phyloP scores from a whole-genome alignment of 2,329 filamentous ascomycete genomes.

The Trichoderma koningii region DNA sequence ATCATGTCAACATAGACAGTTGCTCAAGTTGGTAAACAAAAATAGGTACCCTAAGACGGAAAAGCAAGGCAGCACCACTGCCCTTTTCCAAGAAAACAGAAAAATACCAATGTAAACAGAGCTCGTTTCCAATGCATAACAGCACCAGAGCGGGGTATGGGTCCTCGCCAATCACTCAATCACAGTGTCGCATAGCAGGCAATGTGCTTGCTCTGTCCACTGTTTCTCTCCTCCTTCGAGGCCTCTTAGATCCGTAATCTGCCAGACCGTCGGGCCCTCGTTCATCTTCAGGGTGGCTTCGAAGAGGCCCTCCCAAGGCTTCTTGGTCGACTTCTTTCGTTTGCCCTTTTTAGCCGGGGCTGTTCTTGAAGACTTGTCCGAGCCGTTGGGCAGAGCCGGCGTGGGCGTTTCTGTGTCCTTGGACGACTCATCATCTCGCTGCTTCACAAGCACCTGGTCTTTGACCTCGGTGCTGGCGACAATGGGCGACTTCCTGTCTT shows the following conservation, averaged over 20 bases:
- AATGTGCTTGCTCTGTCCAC: conserved; percentile 55
- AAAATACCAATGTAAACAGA: background rate
- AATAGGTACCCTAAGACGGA: background rate
- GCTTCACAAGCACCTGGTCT: conserved; percentile 44
- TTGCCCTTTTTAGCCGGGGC: conserved; percentile 40
- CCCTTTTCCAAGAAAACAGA: background rate
- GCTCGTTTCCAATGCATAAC: background rate
- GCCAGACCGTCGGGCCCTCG: conserved; percentile 51
- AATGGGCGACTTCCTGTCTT: conserved; percentile 54
- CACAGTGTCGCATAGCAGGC: conserved; percentile 52
- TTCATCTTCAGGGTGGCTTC: conserved; percentile 53
- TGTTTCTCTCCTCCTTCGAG: conserved; percentile 52
- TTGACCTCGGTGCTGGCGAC: conserved; percentile 52
- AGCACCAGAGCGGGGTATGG: background rate
- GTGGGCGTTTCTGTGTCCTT: conserved; percentile 39
- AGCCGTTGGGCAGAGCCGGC: conserved; percentile 35
- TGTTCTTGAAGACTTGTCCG: conserved; percentile 34
- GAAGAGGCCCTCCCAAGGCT: conserved; percentile 56
- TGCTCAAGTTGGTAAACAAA: background rate
- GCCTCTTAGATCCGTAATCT: conserved; percentile 55
- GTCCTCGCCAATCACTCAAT: conserved; percentile 44
- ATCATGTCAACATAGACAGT: conserved; percentile 5
- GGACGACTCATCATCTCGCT: conserved; percentile 38
- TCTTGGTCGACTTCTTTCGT: conserved; percentile 43
- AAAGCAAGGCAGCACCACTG: background rate